Conservation (phyloP, 1,284 basidiomycete genomes). For the Spongiforma sp. region DNA sequence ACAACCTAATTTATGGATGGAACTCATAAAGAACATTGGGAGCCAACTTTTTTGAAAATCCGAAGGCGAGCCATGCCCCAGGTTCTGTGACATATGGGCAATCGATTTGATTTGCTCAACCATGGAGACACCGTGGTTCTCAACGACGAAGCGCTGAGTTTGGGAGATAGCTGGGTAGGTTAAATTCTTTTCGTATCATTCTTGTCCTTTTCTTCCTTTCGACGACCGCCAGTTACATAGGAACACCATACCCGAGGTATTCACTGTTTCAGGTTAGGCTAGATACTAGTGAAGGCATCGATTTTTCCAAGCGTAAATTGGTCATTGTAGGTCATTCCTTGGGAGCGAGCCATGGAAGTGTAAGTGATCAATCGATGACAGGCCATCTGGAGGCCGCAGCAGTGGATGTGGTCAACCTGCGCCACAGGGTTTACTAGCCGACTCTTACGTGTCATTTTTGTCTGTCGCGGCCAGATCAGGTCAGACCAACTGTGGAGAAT, state of each 20-base stretch:
- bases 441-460: too few species aligned
- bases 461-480: too few species aligned
- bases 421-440: too few species aligned
- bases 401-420: too few species aligned
- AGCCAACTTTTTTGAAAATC: background rate
- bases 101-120: conserved; percentile 4
- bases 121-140: conserved; percentile 11
- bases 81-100: conserved; percentile 12
- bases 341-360: too few species aligned
- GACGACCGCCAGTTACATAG: conserved; percentile 4
- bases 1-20: background rate
- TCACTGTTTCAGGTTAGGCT: conserved; percentile 4
- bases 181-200: too few species aligned
- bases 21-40: background rate
- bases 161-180: too few species aligned
- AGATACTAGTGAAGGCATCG: conserved; percentile 4
- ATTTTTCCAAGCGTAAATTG: conserved; percentile 12
- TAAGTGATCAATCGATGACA: too few species aligned
- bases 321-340: too few species aligned
- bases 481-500: too few species aligned
- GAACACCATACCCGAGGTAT: conserved; percentile 2
- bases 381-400: too few species aligned
- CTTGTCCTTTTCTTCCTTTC: background rate
- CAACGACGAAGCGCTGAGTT: conserved; percentile 5
- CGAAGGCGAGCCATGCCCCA: background rate